Conservation (phyloP, 257 asterid genomes). For the Solanum rostratum region DNA sequence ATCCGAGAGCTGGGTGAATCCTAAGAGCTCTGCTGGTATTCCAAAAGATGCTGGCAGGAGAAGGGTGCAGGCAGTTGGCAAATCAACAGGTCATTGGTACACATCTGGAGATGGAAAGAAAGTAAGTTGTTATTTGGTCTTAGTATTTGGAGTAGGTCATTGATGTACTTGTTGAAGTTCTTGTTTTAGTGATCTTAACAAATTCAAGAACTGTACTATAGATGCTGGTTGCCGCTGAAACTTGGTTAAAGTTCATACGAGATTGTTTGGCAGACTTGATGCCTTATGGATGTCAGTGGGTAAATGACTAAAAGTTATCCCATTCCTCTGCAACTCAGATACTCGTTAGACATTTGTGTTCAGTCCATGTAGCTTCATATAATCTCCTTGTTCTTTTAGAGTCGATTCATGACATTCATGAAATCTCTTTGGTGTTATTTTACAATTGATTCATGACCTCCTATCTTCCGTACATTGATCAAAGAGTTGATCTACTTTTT, state of each 20-base stretch:
- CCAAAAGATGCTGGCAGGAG: slow-evolving; percentile 69
- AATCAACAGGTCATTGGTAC: slow-evolving; percentile 75
- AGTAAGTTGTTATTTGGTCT: slow-evolving; percentile 35
- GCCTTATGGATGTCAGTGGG: neutral
- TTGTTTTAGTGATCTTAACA: neutral
- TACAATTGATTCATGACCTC: neutral
- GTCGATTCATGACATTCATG: neutral
- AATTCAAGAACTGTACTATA: neutral
- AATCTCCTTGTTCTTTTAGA: neutral
- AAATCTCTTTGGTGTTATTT: neutral
- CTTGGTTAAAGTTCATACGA: neutral
- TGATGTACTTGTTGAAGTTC: neutral
- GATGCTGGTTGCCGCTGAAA: neutral
- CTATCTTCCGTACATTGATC: neutral
- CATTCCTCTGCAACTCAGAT: neutral
- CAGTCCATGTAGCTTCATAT: neutral
- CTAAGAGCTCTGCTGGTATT: slow-evolving; percentile 33
- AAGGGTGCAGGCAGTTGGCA: slow-evolving; percentile 63
- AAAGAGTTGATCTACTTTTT: neutral
- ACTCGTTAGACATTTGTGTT: neutral
- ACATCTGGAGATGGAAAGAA: slow-evolving; percentile 45
- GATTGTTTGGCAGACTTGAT: neutral
- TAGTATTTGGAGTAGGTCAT: neutral
- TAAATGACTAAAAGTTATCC: neutral
- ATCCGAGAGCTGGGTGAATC: slow-evolving; percentile 58